Evolutionary conservation across 345 rosid species (phyloP).

Genomic region (Lagerstroemia speciosa): DNA sequence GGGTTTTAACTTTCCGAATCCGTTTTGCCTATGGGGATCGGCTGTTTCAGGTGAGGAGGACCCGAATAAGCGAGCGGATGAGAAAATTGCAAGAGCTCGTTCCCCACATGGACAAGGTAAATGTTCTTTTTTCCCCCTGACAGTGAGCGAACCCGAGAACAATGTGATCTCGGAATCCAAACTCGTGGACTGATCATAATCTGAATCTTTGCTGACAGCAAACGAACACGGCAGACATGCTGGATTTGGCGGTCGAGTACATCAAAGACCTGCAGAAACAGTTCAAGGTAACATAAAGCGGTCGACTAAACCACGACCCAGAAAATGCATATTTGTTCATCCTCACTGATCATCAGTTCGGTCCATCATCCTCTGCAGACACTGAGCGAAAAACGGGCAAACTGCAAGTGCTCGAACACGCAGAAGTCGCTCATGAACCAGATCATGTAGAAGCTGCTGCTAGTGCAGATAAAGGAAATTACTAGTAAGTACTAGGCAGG

Average conservation of each 20-base stretch:
- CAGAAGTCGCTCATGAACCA: conserved; percentile 24
- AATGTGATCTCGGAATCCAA: background rate
- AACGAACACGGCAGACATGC: conserved; percentile 93
- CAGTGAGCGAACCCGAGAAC: background rate
- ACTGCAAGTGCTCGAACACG: conserved; percentile 46
- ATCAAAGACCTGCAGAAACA: conserved; percentile 86
- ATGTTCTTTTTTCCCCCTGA: background rate
- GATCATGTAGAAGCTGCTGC: background rate
- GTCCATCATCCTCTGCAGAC: conserved; percentile 25
- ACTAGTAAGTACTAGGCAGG: background rate
- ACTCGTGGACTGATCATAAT: background rate
- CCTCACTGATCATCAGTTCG: background rate
- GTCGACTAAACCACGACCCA: background rate
- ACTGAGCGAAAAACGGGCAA: conserved; percentile 46
- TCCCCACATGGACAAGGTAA: conserved; percentile 97
- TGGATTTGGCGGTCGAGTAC: conserved; percentile 95
- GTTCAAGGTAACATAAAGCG: conserved; percentile 42
- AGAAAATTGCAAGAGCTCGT: conserved; percentile 94
- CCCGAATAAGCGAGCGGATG: conserved; percentile 91
- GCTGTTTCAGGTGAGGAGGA: conserved; percentile 72
- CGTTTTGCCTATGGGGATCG: background rate
- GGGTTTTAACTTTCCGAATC: background rate
- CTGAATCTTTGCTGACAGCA: conserved; percentile 48
- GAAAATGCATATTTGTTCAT: background rate
- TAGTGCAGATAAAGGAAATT: conserved; percentile 11